A percentile compares a stretch with the other conserved stretches of the same genome.
These are phyloP conservation scores for Sistotremastrum niveocremeum DNA, from an alignment of 768 basidiomycete genomes.

Conservation along the genomic window DNA sequence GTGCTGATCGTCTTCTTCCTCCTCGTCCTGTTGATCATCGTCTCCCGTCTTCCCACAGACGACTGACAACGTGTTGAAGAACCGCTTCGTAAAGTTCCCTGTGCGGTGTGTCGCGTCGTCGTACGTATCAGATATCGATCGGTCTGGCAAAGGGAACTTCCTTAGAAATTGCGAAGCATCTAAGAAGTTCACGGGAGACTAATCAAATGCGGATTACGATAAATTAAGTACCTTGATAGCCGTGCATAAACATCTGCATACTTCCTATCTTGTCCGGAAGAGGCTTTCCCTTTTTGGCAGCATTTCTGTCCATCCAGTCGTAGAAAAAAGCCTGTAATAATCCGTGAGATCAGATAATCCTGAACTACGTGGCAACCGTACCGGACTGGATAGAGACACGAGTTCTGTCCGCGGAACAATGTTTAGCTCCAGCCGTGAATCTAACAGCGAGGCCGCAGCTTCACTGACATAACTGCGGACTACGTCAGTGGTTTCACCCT, in stretches of 20 bases:
- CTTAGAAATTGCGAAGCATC: slow-evolving; percentile 83
- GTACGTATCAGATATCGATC: slow-evolving; percentile 72
- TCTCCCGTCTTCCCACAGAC: slow-evolving; percentile 79
- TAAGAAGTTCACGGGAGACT: slow-evolving; percentile 12
- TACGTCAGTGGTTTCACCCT: background rate
- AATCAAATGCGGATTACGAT: background rate
- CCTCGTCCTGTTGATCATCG: slow-evolving; percentile 58
- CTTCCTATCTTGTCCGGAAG: slow-evolving; percentile 84
- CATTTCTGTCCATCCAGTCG: slow-evolving; percentile 78
- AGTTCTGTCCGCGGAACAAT: slow-evolving; percentile 83
- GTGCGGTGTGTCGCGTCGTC: slow-evolving; percentile 73
- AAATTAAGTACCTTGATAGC: slow-evolving; percentile 46
- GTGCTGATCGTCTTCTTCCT: slow-evolving; percentile 40
- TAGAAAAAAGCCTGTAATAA: slow-evolving; percentile 70
- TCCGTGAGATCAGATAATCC: slow-evolving; percentile 1
- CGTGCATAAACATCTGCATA: slow-evolving; percentile 80
- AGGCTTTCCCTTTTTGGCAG: slow-evolving; percentile 68
- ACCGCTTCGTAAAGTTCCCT: slow-evolving; percentile 52
- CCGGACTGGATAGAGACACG: slow-evolving; percentile 67
- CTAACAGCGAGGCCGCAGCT: slow-evolving; percentile 78
- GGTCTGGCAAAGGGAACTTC: slow-evolving; percentile 79
- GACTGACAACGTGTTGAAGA: slow-evolving; percentile 54
- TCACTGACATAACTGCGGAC: slow-evolving; percentile 66
- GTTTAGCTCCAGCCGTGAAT: slow-evolving; percentile 54
- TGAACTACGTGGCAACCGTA: slow-evolving; percentile 9